A percentile compares a stretch with the other conserved stretches of the same genome.
Evolutionary conservation across 352 stramenopile species (phyloP).

Genomic region (Phytopythium oedochilum): DNA sequence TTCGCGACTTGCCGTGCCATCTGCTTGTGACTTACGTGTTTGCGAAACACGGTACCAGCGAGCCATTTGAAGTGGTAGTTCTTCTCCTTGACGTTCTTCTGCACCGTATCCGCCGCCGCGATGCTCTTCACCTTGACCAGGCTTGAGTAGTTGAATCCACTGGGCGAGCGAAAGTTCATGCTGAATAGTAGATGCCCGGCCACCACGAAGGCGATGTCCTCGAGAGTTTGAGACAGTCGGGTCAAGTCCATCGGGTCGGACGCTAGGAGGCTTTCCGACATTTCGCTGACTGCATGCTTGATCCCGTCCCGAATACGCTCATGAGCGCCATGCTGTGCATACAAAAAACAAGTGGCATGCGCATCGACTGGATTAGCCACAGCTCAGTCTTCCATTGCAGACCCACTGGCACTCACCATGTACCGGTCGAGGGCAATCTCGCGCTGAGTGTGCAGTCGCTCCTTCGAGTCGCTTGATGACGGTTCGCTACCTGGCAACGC

Average conservation of each 20-base stretch:
- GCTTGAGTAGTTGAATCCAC: constrained; percentile 76
- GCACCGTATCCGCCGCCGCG: constrained; percentile 36
- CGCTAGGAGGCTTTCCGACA: constrained; percentile 20
- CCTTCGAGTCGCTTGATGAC: constrained; percentile 17
- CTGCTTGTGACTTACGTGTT: constrained; percentile 96
- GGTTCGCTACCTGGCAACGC: constrained; percentile 10
- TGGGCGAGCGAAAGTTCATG: constrained; percentile 70
- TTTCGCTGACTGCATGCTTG: constrained; percentile 26
- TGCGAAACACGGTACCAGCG: constrained; percentile 93
- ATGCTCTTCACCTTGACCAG: constrained; percentile 87
- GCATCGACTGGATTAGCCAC: not conserved
- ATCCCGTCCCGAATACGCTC: constrained; percentile 59
- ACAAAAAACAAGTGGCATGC: constrained; percentile 4
- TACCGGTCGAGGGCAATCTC: constrained; percentile 68
- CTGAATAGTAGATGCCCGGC: constrained; percentile 73
- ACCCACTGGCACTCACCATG: constrained; percentile 39
- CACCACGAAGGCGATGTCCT: constrained; percentile 77
- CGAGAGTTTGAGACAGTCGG: constrained; percentile 38
- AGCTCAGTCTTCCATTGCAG: too few relatives aligned
- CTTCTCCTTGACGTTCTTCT: constrained; percentile 71
- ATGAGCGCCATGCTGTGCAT: constrained; percentile 54
- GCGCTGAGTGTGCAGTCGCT: constrained; percentile 35
- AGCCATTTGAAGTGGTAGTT: constrained; percentile 93
- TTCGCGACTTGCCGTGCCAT: constrained; percentile 93
- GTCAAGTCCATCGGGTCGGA: constrained; percentile 28